Base-by-base conservation (phyloP, 2,329 filamentous ascomycete genomes). In the Bipolaris bicolor region DNA sequence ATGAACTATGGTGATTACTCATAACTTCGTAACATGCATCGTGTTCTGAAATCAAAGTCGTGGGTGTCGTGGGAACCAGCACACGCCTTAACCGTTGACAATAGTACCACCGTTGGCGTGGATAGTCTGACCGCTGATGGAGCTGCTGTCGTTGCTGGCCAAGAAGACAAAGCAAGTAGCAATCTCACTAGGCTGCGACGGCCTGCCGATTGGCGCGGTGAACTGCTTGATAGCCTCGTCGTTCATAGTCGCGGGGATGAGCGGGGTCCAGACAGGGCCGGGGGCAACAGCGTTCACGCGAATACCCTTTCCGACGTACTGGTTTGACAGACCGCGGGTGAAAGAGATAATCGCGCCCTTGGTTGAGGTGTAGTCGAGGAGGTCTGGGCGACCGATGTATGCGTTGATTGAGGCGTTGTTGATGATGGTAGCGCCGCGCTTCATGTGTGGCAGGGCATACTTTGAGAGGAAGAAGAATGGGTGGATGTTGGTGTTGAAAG, bases 371-470 rank as follows among this genome's bases (percentile, higher is more conserved):
- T 95, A 94, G 76, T 95, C 90, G 47, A 95, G 84, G 1, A 94
- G 83, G 67, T 94, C 90, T 0, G 88, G 88, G 1, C 90, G 88
- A 37, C 91, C 91, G 56, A 92, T 85, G 77, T 94, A 95, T 24
- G 88, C 90, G 74, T 94, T 94, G 73, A 95, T 88, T 31, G 89
- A 92, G 43, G 90, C 88, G 72, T 91, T 92, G 80, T 94, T 95
- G 83, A 96, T 92, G 74, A 96, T 92, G 24, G 86, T 87, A 54
- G 86, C 83, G 34, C 91, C 91, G n/a, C 76, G 75, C 70, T 86
- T 84, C 86, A 95, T 90, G 76, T 93, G 88, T 0, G 86, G 87
- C 10, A 95, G 81, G 11, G 83, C 78, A 70, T 93, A 91, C 75
- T 95, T 95, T 58, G 90, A 84, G 34, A 94, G 81, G 79, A 88